phyloP scores from a whole-genome alignment of 2,329 filamentous ascomycete genomes.

The Nothomitra cinnamomea region DNA sequence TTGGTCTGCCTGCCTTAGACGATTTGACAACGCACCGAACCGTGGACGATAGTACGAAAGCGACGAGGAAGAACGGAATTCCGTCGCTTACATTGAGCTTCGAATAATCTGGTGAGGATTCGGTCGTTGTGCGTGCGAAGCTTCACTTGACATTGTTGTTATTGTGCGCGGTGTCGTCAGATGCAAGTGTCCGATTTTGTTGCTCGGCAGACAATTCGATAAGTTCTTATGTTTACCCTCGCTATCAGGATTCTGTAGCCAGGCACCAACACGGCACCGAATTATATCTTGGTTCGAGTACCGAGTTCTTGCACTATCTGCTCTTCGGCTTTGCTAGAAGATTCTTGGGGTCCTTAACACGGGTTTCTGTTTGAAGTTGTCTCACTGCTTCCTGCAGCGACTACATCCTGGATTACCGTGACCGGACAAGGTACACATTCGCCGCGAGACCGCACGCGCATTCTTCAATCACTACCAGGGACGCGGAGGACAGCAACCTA shows the following conservation, averaged over 20 bases:
- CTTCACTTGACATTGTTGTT: background rate
- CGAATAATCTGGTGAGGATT: too few relatives aligned
- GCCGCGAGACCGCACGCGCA: background rate
- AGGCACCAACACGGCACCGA: background rate
- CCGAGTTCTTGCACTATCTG: background rate
- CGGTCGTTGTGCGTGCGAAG: too few relatives aligned
- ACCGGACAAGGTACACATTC: background rate
- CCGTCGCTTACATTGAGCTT: background rate
- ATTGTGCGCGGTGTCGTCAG: background rate
- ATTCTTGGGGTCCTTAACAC: background rate
- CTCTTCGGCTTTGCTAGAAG: background rate
- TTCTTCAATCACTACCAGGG: background rate
- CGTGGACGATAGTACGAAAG: background rate
- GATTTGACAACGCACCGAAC: conserved; percentile 3
- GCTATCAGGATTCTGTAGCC: background rate
- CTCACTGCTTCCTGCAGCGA: background rate
- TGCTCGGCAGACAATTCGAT: background rate
- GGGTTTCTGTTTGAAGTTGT: background rate
- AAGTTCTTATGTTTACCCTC: background rate
- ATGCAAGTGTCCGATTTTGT: too few relatives aligned
- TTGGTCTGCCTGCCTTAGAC: background rate
- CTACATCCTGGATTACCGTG: background rate
- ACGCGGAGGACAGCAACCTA: background rate
- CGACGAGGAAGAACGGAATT: too few relatives aligned
- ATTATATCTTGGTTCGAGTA: background rate